Evolutionary conservation across 108 stramenopile genomes (phyloP), one percentile per base, ranked within the genome.

Genomic region (Skeletonema menzelii): DNA sequence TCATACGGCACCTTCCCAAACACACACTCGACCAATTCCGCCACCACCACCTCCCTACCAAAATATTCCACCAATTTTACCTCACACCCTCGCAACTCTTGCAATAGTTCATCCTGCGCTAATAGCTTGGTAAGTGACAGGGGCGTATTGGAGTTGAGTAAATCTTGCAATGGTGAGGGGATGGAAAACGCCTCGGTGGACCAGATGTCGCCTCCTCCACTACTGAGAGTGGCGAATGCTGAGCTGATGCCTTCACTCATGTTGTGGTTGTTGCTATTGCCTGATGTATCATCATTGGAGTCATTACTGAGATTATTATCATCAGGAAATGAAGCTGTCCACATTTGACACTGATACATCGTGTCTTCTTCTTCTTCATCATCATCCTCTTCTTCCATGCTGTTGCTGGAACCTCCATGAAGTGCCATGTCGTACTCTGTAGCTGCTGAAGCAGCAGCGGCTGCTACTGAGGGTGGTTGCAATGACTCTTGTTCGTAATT

Each of bases 61-160:
- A 98, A 95, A 79, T 90, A 97, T 27, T 91, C 85, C 57, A 97
- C 86, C 55, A 98, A 73, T 30, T 88, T 82, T 10, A 89, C 85
- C 77, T 97, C 91, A 31, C 92, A 70, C 28, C 93, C 88, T 27
- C 97, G 86, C 27, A 97, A 73, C 71, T 98, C 98, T 65, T 98
- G 98, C 30, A 98, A 70, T 31, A 98, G 79, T 57, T 98, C 98
- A 82, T 98, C 98, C 69, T 98, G 91, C 6, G 79, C 84, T 24
- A 98, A 73, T 12, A 98, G 75, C 44, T 94, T 87, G 20, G 94
- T 89, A 13, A 96, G 67, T 13, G 68, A 49, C 0, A 95, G 90
- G 72, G 88, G 97, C 14, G 73, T 49, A 0, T 84, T 88, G 19
- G 84, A 80, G 69, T 96, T 95, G 27, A 98, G 84, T 28, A 97